A percentile compares a stretch with the other conserved stretches of the same genome.
Conservation (phyloP, 2,329 filamentous ascomycete species). For the Colletotrichum agaves region DNA sequence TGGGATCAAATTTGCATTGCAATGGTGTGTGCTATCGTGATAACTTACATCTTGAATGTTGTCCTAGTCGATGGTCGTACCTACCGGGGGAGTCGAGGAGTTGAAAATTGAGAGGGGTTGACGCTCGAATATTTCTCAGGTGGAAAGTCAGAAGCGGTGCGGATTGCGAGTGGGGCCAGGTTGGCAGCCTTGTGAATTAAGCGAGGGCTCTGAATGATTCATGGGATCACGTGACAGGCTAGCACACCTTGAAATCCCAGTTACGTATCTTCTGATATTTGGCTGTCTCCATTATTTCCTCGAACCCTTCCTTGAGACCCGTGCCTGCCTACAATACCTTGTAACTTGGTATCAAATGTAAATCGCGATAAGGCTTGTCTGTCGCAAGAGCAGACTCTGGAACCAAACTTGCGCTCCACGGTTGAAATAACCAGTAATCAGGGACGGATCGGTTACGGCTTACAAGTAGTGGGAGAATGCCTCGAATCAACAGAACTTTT, state of each 20-base stretch:
- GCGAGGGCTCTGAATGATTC: constrained; percentile 51
- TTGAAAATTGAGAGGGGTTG: constrained; percentile 54
- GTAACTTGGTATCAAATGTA: too few species aligned
- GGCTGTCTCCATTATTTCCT: neutral
- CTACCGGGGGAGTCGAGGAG: constrained; percentile 38
- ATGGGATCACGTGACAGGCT: constrained; percentile 41
- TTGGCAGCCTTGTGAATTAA: constrained; percentile 46
- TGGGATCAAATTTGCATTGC: constrained; percentile 25
- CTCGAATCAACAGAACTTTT: constrained; percentile 21
- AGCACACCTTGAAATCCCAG: constrained; percentile 10
- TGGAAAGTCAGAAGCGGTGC: constrained; percentile 27
- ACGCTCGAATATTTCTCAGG: constrained; percentile 48
- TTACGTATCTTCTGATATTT: neutral
- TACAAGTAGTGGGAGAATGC: neutral
- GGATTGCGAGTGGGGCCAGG: constrained; percentile 49
- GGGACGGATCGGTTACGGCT: neutral
- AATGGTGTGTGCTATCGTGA: constrained; percentile 23
- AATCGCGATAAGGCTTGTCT: too few species aligned
- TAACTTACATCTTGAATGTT: constrained; percentile 54
- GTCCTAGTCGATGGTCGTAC: constrained; percentile 51
- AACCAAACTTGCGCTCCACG: too few species aligned
- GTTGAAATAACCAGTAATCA: too few species aligned
- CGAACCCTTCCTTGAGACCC: neutral
- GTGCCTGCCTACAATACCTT: too few species aligned
- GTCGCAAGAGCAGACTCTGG: too few species aligned